These are phyloP conservation scores for Tremella yokohamensis DNA, from an alignment of 768 basidiomycete genomes.

Conservation along the genomic window DNA sequence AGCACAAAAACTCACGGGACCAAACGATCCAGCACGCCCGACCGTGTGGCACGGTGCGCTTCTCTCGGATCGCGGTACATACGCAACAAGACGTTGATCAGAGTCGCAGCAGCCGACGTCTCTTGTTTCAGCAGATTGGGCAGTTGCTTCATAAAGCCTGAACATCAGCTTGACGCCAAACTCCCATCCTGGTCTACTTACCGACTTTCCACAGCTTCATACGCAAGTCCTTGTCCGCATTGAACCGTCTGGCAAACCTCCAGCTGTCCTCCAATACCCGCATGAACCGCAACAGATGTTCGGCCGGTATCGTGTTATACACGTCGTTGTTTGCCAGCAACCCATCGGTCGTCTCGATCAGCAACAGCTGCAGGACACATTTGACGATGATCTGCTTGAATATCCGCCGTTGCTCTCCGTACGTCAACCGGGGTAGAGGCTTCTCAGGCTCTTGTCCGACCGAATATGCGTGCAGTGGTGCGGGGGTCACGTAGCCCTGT, in stretches of 20 bases:
- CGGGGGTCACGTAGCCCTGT: constrained; percentile 51
- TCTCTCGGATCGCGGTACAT: constrained; percentile 92
- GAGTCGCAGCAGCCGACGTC: constrained; percentile 89
- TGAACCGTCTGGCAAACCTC: constrained; percentile 94
- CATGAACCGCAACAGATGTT: constrained; percentile 89
- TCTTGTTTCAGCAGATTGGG: constrained; percentile 98
- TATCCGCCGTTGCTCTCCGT: constrained; percentile 68
- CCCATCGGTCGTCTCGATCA: constrained; percentile 97
- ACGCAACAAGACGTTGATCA: constrained; percentile 82
- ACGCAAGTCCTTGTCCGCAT: constrained; percentile 94
- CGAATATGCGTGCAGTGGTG: constrained; percentile 76
- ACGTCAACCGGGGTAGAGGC: constrained; percentile 34
- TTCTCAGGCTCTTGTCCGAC: constrained; percentile 53
- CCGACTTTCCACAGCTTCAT: constrained; percentile 99
- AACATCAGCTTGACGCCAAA: background rate
- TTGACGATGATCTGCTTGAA: constrained; percentile 99
- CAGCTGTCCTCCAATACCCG: constrained; percentile 94
- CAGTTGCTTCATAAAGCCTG: constrained; percentile 99
- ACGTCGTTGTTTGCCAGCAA: constrained; percentile 86
- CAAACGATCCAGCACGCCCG: constrained; percentile 70
- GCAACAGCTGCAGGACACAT: constrained; percentile 91
- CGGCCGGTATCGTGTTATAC: constrained; percentile 88
- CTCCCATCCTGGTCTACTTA: constrained; percentile 55
- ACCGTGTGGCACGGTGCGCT: constrained; percentile 60
- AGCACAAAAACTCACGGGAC: constrained; percentile 58